These are phyloP conservation scores for Fusarium neocosmosporiellum DNA, from an alignment of 2,329 filamentous ascomycete genomes.

Conservation along the genomic window DNA sequence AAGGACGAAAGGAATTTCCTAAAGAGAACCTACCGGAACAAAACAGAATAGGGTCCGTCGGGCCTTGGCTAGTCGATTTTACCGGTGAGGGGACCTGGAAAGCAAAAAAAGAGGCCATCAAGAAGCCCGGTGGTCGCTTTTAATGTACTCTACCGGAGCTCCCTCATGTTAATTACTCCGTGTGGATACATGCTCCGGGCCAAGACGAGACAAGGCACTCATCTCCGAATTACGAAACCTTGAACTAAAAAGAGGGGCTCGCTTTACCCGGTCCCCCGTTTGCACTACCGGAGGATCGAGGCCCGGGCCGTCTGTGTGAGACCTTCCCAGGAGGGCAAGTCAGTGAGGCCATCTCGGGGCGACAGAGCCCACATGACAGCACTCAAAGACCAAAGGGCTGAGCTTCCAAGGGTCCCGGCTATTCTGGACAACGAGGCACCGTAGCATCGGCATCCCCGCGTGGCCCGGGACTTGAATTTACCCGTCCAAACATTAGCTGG, in stretches of 20 bases:
- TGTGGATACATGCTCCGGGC: constrained; percentile 5
- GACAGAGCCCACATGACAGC: constrained; percentile 18
- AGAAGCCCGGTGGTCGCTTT: background rate
- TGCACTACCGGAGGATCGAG: constrained; percentile 31
- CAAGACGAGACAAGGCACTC: constrained; percentile 7
- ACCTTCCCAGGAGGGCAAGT: background rate
- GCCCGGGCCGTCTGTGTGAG: constrained; percentile 22
- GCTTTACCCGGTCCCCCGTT: constrained; percentile 22
- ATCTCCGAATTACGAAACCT: constrained; percentile 27
- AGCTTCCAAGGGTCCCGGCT: background rate
- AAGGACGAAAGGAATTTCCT: constrained; percentile 12
- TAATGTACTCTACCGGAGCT: background rate
- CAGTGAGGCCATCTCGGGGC: background rate
- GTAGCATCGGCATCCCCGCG: constrained; percentile 22
- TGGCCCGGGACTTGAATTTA: constrained; percentile 12
- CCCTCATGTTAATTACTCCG: constrained; percentile 12
- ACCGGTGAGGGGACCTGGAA: constrained; percentile 12
- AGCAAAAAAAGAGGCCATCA: constrained; percentile 3
- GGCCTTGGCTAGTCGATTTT: constrained; percentile 21
- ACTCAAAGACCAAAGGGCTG: background rate
- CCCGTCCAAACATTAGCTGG: background rate
- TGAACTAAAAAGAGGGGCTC: background rate
- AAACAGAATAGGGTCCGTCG: background rate
- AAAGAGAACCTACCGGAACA: constrained; percentile 8
- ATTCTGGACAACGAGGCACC: background rate